These are phyloP conservation scores for Ophidiomyces ophidiicola DNA, from an alignment of 2,329 filamentous ascomycete species.

Conservation along the genomic window DNA sequence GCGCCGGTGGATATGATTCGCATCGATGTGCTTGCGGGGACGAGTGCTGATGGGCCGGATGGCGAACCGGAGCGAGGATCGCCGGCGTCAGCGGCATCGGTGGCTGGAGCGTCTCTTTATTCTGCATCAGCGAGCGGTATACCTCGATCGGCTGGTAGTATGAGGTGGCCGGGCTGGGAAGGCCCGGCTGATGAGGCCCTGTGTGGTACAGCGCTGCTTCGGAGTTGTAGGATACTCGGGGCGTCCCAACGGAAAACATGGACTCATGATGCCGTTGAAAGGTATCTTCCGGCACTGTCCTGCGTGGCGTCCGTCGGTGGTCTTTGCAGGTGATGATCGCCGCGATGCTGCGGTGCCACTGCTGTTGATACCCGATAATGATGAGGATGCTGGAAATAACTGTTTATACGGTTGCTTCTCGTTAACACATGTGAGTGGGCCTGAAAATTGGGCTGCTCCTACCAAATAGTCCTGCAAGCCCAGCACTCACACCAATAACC, in stretches of 20 bases:
- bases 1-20: background rate
- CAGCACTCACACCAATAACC: constrained; percentile 5
- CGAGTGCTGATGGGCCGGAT: constrained; percentile 1
- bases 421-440: background rate
- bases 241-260: constrained; percentile 7
- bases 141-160: constrained; percentile 14
- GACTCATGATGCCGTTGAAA: constrained; percentile 8
- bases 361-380: constrained; percentile 1
- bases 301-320: background rate
- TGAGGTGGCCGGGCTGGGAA: constrained; percentile 10
- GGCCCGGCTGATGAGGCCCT: constrained; percentile 9
- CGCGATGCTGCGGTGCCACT: constrained; percentile 5
- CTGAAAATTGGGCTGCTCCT: background rate
- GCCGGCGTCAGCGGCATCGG: background rate
- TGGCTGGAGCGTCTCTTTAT: constrained; percentile 1
- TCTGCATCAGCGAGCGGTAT: constrained; percentile 11
- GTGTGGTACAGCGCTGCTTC: background rate
- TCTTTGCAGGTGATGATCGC: background rate
- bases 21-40: background rate
- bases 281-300: constrained; percentile 1
- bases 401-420: background rate
- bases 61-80: background rate
- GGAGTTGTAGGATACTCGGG: constrained; percentile 1
- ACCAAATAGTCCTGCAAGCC: constrained; percentile 5
- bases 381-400: constrained; percentile 2